Base-by-base conservation (phyloP, 768 basidiomycete genomes). In the Chalciporus sphaerocephalus region DNA sequence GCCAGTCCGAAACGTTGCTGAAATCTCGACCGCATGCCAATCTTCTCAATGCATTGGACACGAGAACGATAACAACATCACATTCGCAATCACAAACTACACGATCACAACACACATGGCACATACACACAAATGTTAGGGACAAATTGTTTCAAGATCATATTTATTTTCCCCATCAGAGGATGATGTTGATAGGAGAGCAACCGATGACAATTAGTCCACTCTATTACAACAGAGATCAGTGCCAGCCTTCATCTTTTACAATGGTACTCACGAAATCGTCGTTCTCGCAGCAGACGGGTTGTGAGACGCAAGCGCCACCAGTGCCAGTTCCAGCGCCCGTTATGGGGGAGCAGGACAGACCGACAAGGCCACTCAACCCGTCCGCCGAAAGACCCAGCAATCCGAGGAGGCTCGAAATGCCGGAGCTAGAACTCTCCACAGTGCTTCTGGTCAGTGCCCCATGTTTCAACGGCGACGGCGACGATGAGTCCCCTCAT, bases 221-320 rank as follows among this genome's bases (percentile, higher is more conserved):
- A 12, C 27, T 27, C 27, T 27, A 27, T 12, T n/a, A 27, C 27
- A 12, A 12, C n/a, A 11, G 6, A 11, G 27, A 27, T 27, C 1
- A 27, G 10, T 11, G 10, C 7, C 27, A 11, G 27, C 9, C 8
- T 27, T 12, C 10, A 27, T 7, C 8, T 27, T 12, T 11, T 27
- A 12, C 6, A 27, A 27, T 1, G 9, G 4, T 11, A 22, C 58
- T 51, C 15, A 59, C 57, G 9, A 38, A 51, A 2, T 6, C n/a
- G 5, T 59, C 42, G 3, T 33, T 36, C 4, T 22, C 46, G 43
- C 58, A 59, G 18, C 58, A 59, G 25, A 58, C 52, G 0, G 58
- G n/a, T 27, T 61, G 39, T 16, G 44, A 27, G 10, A 28, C 23
- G 30, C 58, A 59, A 1, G 13, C 1, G 1, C 46, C 23, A 8